Evolutionary conservation across 2,329 filamentous ascomycete genomes (phyloP).

Genomic region (Fusarium sororula): DNA sequence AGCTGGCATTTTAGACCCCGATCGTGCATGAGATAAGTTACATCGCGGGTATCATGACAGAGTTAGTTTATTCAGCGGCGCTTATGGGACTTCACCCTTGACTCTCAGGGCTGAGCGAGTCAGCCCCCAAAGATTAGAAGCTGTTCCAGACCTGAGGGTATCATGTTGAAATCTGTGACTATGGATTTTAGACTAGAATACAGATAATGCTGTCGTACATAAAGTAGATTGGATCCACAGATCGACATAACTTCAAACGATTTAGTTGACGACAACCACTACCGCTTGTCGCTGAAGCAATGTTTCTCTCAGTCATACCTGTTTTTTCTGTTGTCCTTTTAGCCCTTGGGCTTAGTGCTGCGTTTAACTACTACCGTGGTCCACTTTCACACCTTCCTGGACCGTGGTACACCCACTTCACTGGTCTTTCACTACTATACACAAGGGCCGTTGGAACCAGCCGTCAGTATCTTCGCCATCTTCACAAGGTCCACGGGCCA

Average conservation of each 20-base stretch:
- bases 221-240: not conserved
- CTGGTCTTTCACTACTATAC: not conserved
- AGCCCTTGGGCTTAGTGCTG: not conserved
- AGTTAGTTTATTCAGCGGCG: not conserved
- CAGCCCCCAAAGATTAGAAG: not conserved
- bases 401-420: slow-evolving; percentile 4
- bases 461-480: not conserved
- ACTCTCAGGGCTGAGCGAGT: not conserved
- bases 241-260: not conserved
- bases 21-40: not conserved
- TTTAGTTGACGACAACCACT: not conserved
- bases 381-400: not conserved
- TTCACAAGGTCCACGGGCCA: not conserved
- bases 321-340: not conserved
- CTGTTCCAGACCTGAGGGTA: not conserved
- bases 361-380: not conserved
- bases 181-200: too few species aligned
- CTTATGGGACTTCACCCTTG: not conserved
- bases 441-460: not conserved
- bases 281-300: not conserved
- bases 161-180: not conserved
- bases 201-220: not conserved
- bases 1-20: not conserved
- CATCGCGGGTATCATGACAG: not conserved
- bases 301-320: not conserved